A percentile compares a stretch with the other conserved stretches of the same genome.
Evolutionary conservation across 352 stramenopile species (phyloP).

Genomic region (Globisporangium solare): DNA sequence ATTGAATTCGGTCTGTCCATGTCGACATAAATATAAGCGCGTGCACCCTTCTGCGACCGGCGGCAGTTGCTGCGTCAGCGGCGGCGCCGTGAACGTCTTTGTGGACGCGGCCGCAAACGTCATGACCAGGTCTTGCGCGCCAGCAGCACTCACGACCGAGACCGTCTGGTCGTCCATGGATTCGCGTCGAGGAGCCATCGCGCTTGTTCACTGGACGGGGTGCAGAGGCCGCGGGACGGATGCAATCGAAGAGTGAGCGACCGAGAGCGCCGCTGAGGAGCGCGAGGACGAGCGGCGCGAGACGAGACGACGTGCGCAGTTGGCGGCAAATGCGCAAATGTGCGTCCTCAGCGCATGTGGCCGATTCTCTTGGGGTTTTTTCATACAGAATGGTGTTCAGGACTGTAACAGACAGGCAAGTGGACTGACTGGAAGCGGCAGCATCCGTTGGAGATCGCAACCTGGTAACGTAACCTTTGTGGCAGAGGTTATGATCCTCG

Average conservation of each 20-base stretch:
- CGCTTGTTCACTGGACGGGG: neutral
- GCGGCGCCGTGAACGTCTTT: neutral
- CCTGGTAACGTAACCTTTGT: too few species aligned
- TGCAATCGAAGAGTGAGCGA: conserved; percentile 3
- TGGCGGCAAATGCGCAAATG: conserved; percentile 25
- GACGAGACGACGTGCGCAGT: conserved; percentile 5
- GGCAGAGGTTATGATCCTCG: too few species aligned
- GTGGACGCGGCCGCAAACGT: neutral
- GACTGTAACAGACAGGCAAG: neutral
- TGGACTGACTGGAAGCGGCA: too few species aligned
- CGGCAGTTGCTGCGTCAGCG: conserved; percentile 49
- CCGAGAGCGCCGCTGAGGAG: neutral
- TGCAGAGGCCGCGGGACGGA: neutral
- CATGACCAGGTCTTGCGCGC: neutral
- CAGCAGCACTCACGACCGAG: too few species aligned
- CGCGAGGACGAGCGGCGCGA: neutral
- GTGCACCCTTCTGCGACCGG: conserved; percentile 44
- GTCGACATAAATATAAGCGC: conserved; percentile 69
- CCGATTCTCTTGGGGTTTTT: neutral
- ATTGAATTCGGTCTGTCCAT: conserved; percentile 82
- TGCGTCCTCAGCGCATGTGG: neutral
- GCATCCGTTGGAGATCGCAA: too few species aligned
- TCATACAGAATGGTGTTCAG: too few species aligned
- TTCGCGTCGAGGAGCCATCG: conserved; percentile 14
- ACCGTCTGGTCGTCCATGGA: conserved; percentile 13